Conservation (phyloP, 495 filamentous ascomycete species). For the Neurospora sp. region DNA sequence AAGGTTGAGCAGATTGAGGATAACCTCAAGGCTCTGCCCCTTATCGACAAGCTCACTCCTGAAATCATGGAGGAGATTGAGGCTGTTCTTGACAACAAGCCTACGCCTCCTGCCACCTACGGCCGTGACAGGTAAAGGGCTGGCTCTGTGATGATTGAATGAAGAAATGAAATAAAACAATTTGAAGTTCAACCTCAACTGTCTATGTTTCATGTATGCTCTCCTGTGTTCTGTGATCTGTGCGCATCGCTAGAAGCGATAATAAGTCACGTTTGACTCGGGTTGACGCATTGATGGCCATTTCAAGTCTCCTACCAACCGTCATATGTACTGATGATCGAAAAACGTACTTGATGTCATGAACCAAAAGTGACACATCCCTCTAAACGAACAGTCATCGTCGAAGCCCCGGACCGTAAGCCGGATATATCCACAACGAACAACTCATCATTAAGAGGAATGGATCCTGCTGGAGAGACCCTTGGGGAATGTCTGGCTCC, state of each 20-base stretch:
- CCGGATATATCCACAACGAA: not conserved
- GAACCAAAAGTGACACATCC: not conserved
- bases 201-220: not conserved
- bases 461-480: not conserved
- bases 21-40: constrained; percentile 52
- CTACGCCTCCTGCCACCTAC: constrained; percentile 8
- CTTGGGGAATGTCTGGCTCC: not conserved
- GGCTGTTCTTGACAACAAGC: constrained; percentile 26
- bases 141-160: not conserved
- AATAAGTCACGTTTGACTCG: not conserved
- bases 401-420: not conserved
- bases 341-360: too few relatives aligned
- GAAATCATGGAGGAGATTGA: constrained; percentile 67
- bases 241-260: not conserved
- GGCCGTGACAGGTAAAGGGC: constrained; percentile 9
- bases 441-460: not conserved
- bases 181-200: not conserved
- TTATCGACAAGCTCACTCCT: constrained; percentile 54
- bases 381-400: not conserved
- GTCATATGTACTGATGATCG: not conserved
- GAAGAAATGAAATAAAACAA: not conserved
- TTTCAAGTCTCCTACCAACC: not conserved
- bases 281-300: not conserved
- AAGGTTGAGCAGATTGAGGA: constrained; percentile 60
- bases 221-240: not conserved